A percentile compares a stretch with the other conserved stretches of the same genome.
phyloP scores from a whole-genome alignment of 2,329 filamentous ascomycete species.

The Aureobasidium leucospermi region DNA sequence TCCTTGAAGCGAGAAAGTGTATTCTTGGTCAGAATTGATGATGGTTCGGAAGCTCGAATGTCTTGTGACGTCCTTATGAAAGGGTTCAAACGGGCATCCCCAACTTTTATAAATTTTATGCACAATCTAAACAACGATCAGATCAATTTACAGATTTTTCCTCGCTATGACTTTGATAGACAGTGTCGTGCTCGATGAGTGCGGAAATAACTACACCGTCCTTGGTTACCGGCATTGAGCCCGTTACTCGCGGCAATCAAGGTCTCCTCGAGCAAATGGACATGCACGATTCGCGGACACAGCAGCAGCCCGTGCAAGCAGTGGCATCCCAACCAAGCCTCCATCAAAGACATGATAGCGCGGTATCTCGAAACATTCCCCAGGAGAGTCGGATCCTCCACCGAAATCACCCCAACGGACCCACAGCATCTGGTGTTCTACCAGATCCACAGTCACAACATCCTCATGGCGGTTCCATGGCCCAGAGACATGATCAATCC shows the following conservation, averaged over 20 bases:
- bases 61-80: background rate
- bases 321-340: background rate
- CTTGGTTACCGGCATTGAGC: too few species aligned
- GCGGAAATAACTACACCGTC: too few species aligned
- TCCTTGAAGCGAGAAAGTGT: background rate
- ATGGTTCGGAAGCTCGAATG: background rate
- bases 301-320: background rate
- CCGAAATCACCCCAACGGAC: too few species aligned
- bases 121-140: background rate
- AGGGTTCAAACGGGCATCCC: background rate
- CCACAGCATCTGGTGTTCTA: too few species aligned
- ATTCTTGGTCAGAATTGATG: background rate
- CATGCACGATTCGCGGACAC: background rate
- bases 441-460: too few species aligned
- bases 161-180: too few species aligned
- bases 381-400: too few species aligned
- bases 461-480: too few species aligned
- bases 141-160: background rate
- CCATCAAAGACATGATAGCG: background rate
- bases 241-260: too few species aligned
- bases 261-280: background rate
- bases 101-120: background rate
- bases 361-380: too few species aligned
- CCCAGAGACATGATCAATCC: too few species aligned
- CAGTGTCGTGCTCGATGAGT: too few species aligned